A percentile compares a stretch with the other conserved stretches of the same genome.
These are phyloP conservation scores for Lasiodiplodia hormozganensis DNA, from an alignment of 2,329 filamentous ascomycete genomes.

Conservation along the genomic window DNA sequence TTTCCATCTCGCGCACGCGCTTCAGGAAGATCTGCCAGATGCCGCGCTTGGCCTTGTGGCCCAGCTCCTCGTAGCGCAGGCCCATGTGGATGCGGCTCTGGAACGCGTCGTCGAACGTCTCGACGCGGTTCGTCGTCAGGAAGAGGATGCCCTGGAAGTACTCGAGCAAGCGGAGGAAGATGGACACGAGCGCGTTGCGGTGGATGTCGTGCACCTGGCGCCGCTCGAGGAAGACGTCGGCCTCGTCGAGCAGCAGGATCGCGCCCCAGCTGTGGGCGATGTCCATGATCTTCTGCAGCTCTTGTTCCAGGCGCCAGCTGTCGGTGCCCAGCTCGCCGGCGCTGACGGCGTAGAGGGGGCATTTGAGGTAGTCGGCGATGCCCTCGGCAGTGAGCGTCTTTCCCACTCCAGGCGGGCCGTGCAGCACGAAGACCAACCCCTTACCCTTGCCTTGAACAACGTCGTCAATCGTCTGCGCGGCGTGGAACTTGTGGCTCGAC, in stretches of 20 bases:
- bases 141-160: conserved; percentile 94
- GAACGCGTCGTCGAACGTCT: conserved; percentile 90
- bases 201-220: conserved; percentile 83
- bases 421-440: conserved; percentile 81
- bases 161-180: conserved; percentile 85
- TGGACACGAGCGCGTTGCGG: conserved; percentile 83
- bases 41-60: conserved; percentile 72
- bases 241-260: conserved; percentile 84
- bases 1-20: conserved; percentile 71
- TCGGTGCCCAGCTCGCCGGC: conserved; percentile 84
- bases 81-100: conserved; percentile 87
- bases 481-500: conserved; percentile 82
- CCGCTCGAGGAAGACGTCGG: conserved; percentile 69
- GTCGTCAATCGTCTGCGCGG: conserved; percentile 80
- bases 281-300: conserved; percentile 84
- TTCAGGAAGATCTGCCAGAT: conserved; percentile 88
- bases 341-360: conserved; percentile 82
- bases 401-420: conserved; percentile 85
- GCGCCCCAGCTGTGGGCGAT: conserved; percentile 88
- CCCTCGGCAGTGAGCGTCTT: conserved; percentile 89
- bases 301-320: conserved; percentile 73
- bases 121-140: conserved; percentile 85
- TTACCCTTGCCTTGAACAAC: conserved; percentile 79
- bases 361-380: conserved; percentile 81
- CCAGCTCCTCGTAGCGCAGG: conserved; percentile 78